These are phyloP conservation scores for Thuidium tamariscinum DNA, from an alignment of 225 moss, liverwort and hornwort genomes.

Conservation along the genomic window DNA sequence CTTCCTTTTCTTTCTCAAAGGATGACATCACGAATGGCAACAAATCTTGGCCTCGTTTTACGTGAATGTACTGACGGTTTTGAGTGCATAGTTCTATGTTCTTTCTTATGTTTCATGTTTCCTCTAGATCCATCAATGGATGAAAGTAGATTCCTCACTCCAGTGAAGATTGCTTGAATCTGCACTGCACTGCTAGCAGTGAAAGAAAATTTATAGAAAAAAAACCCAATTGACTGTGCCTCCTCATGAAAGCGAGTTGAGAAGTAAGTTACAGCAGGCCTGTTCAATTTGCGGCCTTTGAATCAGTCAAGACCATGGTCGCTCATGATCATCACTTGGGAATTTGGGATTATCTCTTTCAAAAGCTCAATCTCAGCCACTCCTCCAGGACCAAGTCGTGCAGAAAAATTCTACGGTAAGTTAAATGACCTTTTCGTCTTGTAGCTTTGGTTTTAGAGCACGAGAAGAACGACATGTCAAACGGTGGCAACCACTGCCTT, in stretches of 20 bases:
- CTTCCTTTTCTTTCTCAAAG: too few relatives aligned
- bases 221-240: background rate
- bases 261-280: background rate
- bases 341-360: background rate
- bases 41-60: background rate
- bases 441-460: background rate
- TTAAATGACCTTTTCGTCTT: background rate
- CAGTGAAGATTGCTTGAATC: background rate
- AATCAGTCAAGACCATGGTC: slow-evolving; percentile 14
- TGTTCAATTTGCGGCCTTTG: background rate
- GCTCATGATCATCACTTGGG: background rate
- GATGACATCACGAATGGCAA: background rate
- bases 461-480: background rate
- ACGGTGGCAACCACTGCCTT: too few relatives aligned
- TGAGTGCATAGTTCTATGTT: too few relatives aligned
- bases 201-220: too few relatives aligned
- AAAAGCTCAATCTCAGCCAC: background rate
- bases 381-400: background rate
- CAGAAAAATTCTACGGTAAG: background rate
- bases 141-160: background rate
- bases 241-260: background rate
- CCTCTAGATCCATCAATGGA: background rate
- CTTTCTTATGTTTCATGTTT: background rate
- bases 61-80: background rate
- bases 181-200: background rate